Conservation (phyloP, 2,329 filamentous ascomycete genomes). For the Xylaria hypoxylon region DNA sequence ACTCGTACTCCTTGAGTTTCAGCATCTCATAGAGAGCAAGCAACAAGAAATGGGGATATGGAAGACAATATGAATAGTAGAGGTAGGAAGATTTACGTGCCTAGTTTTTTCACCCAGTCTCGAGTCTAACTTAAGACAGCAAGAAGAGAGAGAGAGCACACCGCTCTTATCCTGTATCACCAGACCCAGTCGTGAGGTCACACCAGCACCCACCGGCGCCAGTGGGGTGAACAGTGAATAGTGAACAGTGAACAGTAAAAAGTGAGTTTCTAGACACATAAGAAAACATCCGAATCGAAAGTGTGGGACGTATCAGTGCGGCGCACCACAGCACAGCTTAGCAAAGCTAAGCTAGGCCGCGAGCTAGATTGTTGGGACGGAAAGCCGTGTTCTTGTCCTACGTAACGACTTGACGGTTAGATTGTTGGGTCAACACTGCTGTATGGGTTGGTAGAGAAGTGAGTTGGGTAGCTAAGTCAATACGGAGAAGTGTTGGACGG, state of each 20-base stretch:
- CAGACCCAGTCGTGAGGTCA: constrained; percentile 17
- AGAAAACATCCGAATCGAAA: constrained; percentile 13
- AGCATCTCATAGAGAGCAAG: neutral
- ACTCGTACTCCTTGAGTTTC: neutral
- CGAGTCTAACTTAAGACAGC: neutral
- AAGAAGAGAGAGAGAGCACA: constrained; percentile 16
- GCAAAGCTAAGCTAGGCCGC: constrained; percentile 3
- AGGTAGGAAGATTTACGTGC: neutral
- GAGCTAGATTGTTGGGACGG: constrained; percentile 13
- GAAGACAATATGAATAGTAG: neutral
- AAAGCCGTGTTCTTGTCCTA: constrained; percentile 20
- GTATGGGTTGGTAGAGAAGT: neutral
- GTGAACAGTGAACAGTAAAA: constrained; percentile 7
- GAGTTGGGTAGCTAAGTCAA: neutral
- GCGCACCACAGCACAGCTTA: constrained; percentile 10
- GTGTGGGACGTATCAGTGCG: neutral
- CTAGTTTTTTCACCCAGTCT: neutral
- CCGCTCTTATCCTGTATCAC: constrained; percentile 31
- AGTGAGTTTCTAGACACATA: constrained; percentile 6
- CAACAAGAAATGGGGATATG: neutral
- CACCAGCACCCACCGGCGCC: constrained; percentile 7
- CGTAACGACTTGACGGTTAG: neutral
- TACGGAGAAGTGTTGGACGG: neutral
- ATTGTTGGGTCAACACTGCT: neutral
- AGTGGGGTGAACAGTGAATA: constrained; percentile 12